A percentile compares a stretch with the other conserved stretches of the same genome.
These are phyloP conservation scores for Penicillium fuscoglaucum DNA, from an alignment of 2,329 filamentous ascomycete genomes.

Conservation along the genomic window DNA sequence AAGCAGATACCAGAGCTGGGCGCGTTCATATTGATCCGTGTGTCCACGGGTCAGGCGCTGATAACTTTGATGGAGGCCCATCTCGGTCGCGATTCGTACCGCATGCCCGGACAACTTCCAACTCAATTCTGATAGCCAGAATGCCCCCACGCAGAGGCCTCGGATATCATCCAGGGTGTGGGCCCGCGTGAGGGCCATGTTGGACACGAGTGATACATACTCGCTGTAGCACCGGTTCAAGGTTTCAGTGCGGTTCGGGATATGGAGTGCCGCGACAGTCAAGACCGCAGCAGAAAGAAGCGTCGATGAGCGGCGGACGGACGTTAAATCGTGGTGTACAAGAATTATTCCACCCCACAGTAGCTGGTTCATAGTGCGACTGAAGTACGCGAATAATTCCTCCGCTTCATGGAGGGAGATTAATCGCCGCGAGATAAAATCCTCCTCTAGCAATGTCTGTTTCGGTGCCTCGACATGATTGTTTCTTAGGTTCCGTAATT, in stretches of 20 bases:
- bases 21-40: constrained; percentile 54
- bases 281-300: constrained; percentile 58
- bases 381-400: constrained; percentile 54
- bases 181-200: constrained; percentile 59
- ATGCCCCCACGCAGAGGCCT: constrained; percentile 61
- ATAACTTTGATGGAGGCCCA: constrained; percentile 57
- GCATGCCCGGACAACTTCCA: constrained; percentile 63
- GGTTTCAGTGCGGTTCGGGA: constrained; percentile 54
- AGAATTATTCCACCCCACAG: constrained; percentile 56
- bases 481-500: constrained; percentile 46
- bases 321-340: constrained; percentile 52
- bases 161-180: constrained; percentile 60
- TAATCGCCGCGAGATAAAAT: constrained; percentile 53
- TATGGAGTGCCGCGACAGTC: constrained; percentile 60
- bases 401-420: constrained; percentile 53
- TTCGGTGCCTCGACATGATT: constrained; percentile 40
- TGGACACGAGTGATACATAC: constrained; percentile 58
- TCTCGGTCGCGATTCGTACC: constrained; percentile 59
- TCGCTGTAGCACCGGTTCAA: constrained; percentile 59
- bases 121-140: constrained; percentile 63
- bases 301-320: constrained; percentile 56
- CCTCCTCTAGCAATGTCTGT: constrained; percentile 44
- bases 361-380: constrained; percentile 52
- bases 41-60: constrained; percentile 52
- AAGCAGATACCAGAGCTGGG: constrained; percentile 62